Evolutionary conservation across 441 rosid species (phyloP).

Genomic region (Euphorbia celastroides): DNA sequence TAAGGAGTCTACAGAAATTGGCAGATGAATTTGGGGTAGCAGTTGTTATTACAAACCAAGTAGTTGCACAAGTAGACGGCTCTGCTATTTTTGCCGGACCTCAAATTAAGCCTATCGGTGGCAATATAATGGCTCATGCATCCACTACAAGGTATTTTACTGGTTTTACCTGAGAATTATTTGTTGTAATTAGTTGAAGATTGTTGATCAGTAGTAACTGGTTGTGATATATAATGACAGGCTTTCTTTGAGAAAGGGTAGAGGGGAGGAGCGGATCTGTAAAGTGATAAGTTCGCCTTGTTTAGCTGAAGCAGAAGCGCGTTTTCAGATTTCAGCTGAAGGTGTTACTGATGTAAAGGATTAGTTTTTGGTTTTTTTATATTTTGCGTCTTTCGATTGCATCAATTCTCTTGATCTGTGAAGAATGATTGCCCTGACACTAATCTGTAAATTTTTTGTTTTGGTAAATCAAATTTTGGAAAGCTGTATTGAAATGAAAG

Average conservation of each 20-base stretch:
- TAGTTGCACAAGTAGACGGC: constrained; percentile 97
- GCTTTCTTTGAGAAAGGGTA: constrained; percentile 84
- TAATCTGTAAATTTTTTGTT: not conserved
- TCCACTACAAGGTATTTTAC: constrained; percentile 76
- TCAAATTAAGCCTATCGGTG: constrained; percentile 91
- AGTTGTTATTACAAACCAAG: constrained; percentile 90
- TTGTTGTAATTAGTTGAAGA: not conserved
- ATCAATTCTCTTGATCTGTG: constrained; percentile 11
- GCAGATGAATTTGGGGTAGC: constrained; percentile 99
- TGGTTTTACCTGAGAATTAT: too few relatives aligned
- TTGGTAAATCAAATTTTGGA: not conserved
- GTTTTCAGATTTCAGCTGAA: constrained; percentile 78
- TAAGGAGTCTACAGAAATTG: constrained; percentile 87
- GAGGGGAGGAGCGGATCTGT: constrained; percentile 95
- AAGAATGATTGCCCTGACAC: not conserved
- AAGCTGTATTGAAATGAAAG: constrained; percentile 4
- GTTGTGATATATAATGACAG: constrained; percentile 23
- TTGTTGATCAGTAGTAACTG: not conserved
- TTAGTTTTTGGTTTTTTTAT: constrained; percentile 21
- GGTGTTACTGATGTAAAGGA: constrained; percentile 90
- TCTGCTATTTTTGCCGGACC: constrained; percentile 96
- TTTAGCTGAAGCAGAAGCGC: constrained; percentile 87
- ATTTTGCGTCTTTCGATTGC: constrained; percentile 3
- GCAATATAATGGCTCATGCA: constrained; percentile 97
- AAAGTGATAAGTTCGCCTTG: constrained; percentile 98